Conservation (phyloP, 192 early-diverging fungal species). For the Diversispora epigaea region DNA sequence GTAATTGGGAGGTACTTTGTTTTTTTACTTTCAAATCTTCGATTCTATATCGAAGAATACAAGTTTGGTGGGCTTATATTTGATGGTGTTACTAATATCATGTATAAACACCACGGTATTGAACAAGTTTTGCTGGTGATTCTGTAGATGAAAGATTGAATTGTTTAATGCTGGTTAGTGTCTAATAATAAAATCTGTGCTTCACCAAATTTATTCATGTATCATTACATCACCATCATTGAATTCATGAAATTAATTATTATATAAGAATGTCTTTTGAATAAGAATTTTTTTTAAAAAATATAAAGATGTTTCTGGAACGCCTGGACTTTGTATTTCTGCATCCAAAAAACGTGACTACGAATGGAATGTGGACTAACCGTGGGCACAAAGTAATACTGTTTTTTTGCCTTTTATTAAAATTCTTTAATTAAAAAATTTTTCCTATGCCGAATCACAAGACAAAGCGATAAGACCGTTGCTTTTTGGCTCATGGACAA, state of each 20-base stretch:
- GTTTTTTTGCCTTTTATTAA: not conserved
- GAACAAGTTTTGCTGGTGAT: slow-evolving; percentile 83
- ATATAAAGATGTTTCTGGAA: slow-evolving; percentile 88
- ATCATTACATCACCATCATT: slow-evolving; percentile 86
- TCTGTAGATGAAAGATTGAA: slow-evolving; percentile 82
- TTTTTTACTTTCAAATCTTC: slow-evolving; percentile 91
- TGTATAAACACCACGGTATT: slow-evolving; percentile 95
- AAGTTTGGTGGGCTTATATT: slow-evolving; percentile 96
- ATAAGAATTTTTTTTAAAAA: not conserved
- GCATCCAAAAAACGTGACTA: slow-evolving; percentile 79
- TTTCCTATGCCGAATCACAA: slow-evolving; percentile 94
- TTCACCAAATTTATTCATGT: slow-evolving; percentile 77
- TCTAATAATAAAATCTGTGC: too few species aligned
- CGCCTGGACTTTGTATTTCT: slow-evolving; percentile 90
- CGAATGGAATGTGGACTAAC: slow-evolving; percentile 94
- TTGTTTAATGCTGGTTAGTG: slow-evolving; percentile 92
- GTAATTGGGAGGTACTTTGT: slow-evolving; percentile 86
- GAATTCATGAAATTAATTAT: slow-evolving; percentile 48
- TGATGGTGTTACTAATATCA: slow-evolving; percentile 96
- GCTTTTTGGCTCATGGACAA: slow-evolving; percentile 99
- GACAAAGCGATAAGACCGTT: slow-evolving; percentile 99
- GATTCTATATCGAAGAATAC: slow-evolving; percentile 90
- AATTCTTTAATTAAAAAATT: slow-evolving; percentile 79
- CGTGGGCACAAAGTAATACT: slow-evolving; percentile 70
- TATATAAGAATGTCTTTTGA: not conserved